Base-by-base conservation (phyloP, 2,329 filamentous ascomycete genomes). In the Penicillium sp. region DNA sequence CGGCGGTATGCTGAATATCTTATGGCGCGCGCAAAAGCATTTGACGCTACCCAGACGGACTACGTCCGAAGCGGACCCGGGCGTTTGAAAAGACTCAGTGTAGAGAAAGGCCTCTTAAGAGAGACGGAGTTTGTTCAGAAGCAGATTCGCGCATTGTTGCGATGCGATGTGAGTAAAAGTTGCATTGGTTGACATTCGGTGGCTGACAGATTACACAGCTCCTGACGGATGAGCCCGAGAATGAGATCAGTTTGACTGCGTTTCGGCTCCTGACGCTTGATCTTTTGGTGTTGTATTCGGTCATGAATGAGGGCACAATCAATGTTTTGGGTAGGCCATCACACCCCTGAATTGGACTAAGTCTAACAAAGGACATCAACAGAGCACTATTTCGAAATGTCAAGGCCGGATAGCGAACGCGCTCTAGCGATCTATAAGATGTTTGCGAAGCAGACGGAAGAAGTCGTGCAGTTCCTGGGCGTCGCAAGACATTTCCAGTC, bases 371-470 rank as follows among this genome's bases (percentile, higher is more conserved):
- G 47, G 45, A 24, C 9, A 41, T 23, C 29, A 49, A 21, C 58
- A 95, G 91, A 94, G 64, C 90, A 95, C 73, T 99, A 97, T 73
- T 99, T 99, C 65, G 94, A 99, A 76, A 93, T 99, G 88, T 96
- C 94, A 46, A 90, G 89, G 66, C 82, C 89, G 24, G 94, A 99
- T 73, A 95, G 94, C 53, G 90, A 96, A 71, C 84, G 92, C 58
- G 91, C 94, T 52, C 85, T 99, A 75, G 82, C 85, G 55, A 93
- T 99, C 56, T 99, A 99, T 75, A 89, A 92, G 68, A 88, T 82
- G 15, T 99, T 99, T 67, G 90, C 90, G 15, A 88, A 85, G 65
- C 92, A 96, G 71, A 99, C 94, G 6, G 92, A 97, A 63, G 85
- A 87, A 59, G 93, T 97, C 1, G 93, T 99, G 15, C 86, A 90